A percentile compares a stretch with the other conserved stretches of the same genome.
These are phyloP conservation scores for Vitis rupestris DNA, from an alignment of 164 flowering plant genomes.

Conservation along the genomic window DNA sequence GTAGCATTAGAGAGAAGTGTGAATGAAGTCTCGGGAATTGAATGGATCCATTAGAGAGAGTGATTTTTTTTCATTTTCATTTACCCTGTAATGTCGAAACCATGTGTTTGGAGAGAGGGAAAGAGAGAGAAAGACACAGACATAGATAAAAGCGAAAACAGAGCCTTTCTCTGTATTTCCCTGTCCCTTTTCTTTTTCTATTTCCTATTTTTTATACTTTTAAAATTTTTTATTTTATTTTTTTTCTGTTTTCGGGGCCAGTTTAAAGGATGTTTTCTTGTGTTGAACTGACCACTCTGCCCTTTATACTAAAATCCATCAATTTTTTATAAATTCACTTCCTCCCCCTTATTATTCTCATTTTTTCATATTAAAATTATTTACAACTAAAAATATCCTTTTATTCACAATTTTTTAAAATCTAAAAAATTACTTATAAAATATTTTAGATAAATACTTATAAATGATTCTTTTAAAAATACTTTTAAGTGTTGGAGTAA, in stretches of 20 bases:
- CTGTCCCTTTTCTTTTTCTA: background rate
- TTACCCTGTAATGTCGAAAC: conserved; percentile 2
- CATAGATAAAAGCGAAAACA: conserved; percentile 21
- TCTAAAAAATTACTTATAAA: too few species aligned
- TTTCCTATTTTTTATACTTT: conserved; percentile 8
- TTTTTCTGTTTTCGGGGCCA: background rate
- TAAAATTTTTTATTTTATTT: background rate
- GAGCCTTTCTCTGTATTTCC: conserved; percentile 7
- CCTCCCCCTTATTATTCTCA: too few species aligned
- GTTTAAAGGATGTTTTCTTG: too few species aligned
- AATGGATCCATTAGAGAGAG: background rate
- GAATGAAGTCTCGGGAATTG: conserved; percentile 20
- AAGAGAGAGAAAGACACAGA: conserved; percentile 12
- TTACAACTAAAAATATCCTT: too few species aligned
- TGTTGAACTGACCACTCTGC: too few species aligned
- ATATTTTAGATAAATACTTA: too few species aligned
- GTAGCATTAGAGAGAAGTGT: conserved; percentile 5
- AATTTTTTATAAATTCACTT: too few species aligned
- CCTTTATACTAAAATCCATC: too few species aligned
- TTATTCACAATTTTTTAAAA: too few species aligned
- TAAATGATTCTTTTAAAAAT: too few species aligned
- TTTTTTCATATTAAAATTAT: too few species aligned
- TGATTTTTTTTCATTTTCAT: conserved; percentile 4
- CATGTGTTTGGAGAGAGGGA: conserved; percentile 7
- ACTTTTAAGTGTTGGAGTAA: too few species aligned